Base-by-base conservation (phyloP, 2,329 filamentous ascomycete species). In the Shiraia bambusicola region DNA sequence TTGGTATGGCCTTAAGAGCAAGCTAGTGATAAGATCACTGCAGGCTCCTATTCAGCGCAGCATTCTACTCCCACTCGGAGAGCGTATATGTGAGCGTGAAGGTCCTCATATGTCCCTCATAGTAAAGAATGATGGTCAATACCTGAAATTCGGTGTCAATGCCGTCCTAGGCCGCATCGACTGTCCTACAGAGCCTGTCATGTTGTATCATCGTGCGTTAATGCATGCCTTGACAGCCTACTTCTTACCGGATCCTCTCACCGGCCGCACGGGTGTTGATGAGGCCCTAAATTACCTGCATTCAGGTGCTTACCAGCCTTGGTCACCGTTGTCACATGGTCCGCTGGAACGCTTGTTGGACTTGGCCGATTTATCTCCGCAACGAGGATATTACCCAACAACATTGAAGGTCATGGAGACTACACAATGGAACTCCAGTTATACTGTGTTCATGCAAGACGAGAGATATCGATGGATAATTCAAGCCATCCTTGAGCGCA, bases 191-290 rank as follows among this genome's bases (percentile, higher is more conserved):
- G 82, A 86, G 32, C 78, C 79, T 0, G 58, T 58, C 0, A 61
- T 82, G 0, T 63, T 81, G 0, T 83, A 82, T 40, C 68, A 68
- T 1, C 84, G 82, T 51, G 81, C 81, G 0, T 61, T 75, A 3
- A 59, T 82, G 1, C 83, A 87, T 54, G 83, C 82, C 0, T 63
- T 75, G 4, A 87, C 83, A 0, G 83, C 82, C 0, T 79, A 76
- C 24, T 52, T 75, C 0, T 26, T 86, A 0, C 75, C 79, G 0
- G 84, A 87, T 53, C 63, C 70, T 0, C 69, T 87, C 0, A 86
- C 82, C 0, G 66, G 72, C 0, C 70, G 74, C 0, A 41, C 38
- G 4, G 38, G 38, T 11, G 76, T 73, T 0, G 83, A 87, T 53
- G 81, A 85, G 58, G 76, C 80, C 0, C 44, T 82, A 0, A 61